Conservation (phyloP, 306 rosid genomes). For the Casuarina equisetifolia region DNA sequence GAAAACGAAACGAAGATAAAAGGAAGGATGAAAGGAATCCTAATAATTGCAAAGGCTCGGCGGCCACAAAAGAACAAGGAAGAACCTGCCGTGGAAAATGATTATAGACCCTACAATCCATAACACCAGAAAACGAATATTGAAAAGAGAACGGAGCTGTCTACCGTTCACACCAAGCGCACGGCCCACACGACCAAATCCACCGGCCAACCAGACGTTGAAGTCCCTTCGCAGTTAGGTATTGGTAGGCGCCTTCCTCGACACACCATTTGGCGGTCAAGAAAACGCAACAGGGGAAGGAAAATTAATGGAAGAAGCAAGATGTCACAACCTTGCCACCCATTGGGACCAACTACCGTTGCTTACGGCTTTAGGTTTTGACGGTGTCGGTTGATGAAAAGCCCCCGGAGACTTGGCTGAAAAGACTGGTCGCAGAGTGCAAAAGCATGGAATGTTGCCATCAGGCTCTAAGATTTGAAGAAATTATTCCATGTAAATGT, state of each 20-base stretch:
- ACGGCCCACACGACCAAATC: constrained; percentile 52
- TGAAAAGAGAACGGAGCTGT: constrained; percentile 15
- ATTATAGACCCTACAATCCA: constrained; percentile 39
- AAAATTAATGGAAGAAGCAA: not conserved
- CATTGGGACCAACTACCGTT: not conserved
- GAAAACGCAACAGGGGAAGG: constrained; percentile 1
- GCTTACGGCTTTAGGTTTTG: not conserved
- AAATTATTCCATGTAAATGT: not conserved
- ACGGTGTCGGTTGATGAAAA: not conserved
- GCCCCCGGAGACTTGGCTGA: not conserved
- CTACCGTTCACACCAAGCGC: constrained; percentile 22
- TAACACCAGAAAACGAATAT: constrained; percentile 30
- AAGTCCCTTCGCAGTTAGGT: constrained; percentile 27
- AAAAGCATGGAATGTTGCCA: not conserved
- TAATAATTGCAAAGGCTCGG: constrained; percentile 15
- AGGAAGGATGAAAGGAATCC: not conserved
- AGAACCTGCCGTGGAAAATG: constrained; percentile 5
- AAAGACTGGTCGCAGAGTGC: not conserved
- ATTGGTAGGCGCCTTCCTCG: constrained; percentile 47
- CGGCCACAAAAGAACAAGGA: constrained; percentile 31
- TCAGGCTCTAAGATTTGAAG: not conserved
- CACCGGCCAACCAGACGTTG: constrained; percentile 43
- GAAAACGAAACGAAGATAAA: not conserved
- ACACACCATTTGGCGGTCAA: constrained; percentile 31
- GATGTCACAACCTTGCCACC: not conserved